Conservation (phyloP, 495 filamentous ascomycete genomes). For the Neurospora sp. region DNA sequence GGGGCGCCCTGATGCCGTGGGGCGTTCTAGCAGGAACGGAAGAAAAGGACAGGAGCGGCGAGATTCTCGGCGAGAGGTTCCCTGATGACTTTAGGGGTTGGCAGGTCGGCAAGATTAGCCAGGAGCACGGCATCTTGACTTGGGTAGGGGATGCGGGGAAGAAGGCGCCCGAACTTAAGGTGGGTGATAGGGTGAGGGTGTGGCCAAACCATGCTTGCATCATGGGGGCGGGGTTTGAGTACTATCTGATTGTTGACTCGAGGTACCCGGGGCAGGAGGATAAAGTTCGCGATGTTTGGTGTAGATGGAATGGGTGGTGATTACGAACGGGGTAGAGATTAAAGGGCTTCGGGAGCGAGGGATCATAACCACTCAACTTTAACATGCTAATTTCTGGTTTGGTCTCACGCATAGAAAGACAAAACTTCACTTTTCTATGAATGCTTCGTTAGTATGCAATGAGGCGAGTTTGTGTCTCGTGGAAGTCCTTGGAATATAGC, state of each 20-base stretch:
- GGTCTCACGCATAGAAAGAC: too few relatives aligned
- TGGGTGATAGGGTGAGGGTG: slow-evolving; percentile 56
- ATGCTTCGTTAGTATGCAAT: neutral
- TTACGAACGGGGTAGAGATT: neutral
- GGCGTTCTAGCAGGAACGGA: slow-evolving; percentile 13
- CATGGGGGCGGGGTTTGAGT: slow-evolving; percentile 59
- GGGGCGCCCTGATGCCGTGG: slow-evolving; percentile 66
- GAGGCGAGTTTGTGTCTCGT: neutral
- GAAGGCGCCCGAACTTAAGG: slow-evolving; percentile 39
- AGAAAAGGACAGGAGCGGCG: neutral
- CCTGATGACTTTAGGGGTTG: slow-evolving; percentile 42
- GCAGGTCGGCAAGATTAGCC: slow-evolving; percentile 51
- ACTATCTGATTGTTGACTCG: slow-evolving; percentile 69
- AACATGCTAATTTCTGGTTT: neutral
- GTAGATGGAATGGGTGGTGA: slow-evolving; percentile 51
- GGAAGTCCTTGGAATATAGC: neutral
- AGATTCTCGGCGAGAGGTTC: slow-evolving; percentile 12
- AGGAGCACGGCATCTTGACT: slow-evolving; percentile 57
- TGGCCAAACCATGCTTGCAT: slow-evolving; percentile 87
- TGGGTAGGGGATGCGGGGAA: slow-evolving; percentile 29
- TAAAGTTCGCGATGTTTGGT: slow-evolving; percentile 63
- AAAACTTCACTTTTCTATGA: neutral
- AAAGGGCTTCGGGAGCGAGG: neutral
- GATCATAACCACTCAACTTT: neutral
- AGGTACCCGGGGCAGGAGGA: slow-evolving; percentile 37